Evolutionary conservation across 768 basidiomycete species (phyloP), one percentile per base, ranked within the genome.

Genomic region (Chalciporus piperatus): DNA sequence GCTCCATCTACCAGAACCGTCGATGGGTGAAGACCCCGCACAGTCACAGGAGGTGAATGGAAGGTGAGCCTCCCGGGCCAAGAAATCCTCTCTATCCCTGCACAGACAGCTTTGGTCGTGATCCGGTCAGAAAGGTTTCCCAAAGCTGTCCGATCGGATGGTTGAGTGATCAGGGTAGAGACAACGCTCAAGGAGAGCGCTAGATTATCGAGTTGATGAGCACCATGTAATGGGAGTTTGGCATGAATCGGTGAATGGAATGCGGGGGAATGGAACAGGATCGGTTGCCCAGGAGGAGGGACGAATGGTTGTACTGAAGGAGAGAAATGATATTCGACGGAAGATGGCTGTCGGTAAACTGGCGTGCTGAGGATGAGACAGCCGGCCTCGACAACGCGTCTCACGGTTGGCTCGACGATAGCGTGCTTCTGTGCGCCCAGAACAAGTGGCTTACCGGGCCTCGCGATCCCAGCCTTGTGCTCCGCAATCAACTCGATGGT

Each of bases 11-110:
- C 87, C 11, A 98, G 77, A 12, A 95, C 58, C 19, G 67, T 69
- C 8, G 78, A 56, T 40, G 61, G 51, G 45, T 57, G 51, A 39
- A 37, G 20, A 35, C 48, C 45, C 39, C 46, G 60, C 23, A 28
- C 41, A 6, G 48, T 62, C 41, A 57, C 48, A 37, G 59, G 32
- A 68, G 52, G 51, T 42, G 51, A 63, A 41, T 82, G 81, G 68
- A 86, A 97, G 1, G 87, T 87, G 12, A 98, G 78, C 47, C 96
- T 74, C 4, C 96, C 96, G 11, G 82, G 82, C 95, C 96, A 99
- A 33, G 67, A 67, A 0, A 83, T 81, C 10, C 62, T 54, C 30
- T 68, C 62, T 44, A 97, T 78, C 0, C 95, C 96, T 0, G 55
- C 43, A 17, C 70, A 61, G 30, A 97, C 71, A 0, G 75, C 64